A percentile compares a stretch with the other conserved stretches of the same genome.
Evolutionary conservation across 495 filamentous ascomycete species (phyloP).

Genomic region (Clavariopsis aquatica): DNA sequence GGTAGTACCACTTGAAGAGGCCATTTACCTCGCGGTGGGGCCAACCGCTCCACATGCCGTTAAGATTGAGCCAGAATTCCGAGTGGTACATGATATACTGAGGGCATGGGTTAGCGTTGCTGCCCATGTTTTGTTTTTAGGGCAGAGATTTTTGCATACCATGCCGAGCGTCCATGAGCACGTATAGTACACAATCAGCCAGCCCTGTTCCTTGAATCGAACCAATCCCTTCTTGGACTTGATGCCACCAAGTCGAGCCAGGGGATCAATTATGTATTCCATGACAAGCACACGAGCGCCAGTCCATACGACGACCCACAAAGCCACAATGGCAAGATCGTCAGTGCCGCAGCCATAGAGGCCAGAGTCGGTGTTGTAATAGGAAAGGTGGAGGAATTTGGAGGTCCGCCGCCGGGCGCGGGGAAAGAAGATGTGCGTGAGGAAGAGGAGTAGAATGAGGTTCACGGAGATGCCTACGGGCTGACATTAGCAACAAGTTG

Average conservation of each 20-base stretch:
- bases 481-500: not conserved
- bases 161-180: slow-evolving; percentile 80
- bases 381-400: slow-evolving; percentile 84
- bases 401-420: slow-evolving; percentile 72
- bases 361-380: slow-evolving; percentile 67
- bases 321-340: slow-evolving; percentile 76
- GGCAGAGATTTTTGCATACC: slow-evolving; percentile 56
- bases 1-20: slow-evolving; percentile 84
- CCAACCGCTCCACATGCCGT: slow-evolving; percentile 80
- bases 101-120: not conserved
- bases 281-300: slow-evolving; percentile 81
- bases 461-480: slow-evolving; percentile 71
- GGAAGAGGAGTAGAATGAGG: slow-evolving; percentile 71
- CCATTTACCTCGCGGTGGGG: slow-evolving; percentile 71
- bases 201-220: slow-evolving; percentile 90
- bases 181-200: slow-evolving; percentile 77
- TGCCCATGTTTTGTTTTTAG: not conserved
- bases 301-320: slow-evolving; percentile 81
- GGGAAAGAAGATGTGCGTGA: slow-evolving; percentile 78
- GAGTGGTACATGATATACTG: slow-evolving; percentile 82
- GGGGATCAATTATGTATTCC: slow-evolving; percentile 79
- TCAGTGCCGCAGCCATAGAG: slow-evolving; percentile 74
- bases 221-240: slow-evolving; percentile 69
- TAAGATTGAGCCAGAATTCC: slow-evolving; percentile 73
- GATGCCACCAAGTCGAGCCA: slow-evolving; percentile 69